Conservation (phyloP, 495 filamentous ascomycete species). For the Geopyxis carbonaria region DNA sequence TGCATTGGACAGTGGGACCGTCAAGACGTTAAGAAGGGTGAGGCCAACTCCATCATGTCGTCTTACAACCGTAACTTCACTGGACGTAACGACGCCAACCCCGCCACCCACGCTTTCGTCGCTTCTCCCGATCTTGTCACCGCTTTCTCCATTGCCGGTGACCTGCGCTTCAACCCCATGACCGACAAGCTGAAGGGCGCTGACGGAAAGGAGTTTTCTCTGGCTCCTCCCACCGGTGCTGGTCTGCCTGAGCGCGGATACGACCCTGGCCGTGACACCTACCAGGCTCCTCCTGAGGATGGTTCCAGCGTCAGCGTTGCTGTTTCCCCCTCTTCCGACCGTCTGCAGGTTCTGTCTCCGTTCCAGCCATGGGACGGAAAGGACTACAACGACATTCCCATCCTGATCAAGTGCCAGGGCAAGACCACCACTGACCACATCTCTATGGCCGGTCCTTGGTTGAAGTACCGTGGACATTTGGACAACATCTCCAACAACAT, state of each 20-base stretch:
- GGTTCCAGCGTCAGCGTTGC: slow-evolving; percentile 54
- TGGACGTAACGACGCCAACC: slow-evolving; percentile 97
- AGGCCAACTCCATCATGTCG: slow-evolving; percentile 87
- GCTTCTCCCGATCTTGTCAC: slow-evolving; percentile 95
- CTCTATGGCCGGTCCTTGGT: slow-evolving; percentile 97
- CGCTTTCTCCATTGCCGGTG: slow-evolving; percentile 77
- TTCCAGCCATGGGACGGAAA: slow-evolving; percentile 90
- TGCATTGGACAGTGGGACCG: slow-evolving; percentile 85
- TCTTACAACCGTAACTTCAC: slow-evolving; percentile 99
- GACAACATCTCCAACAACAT: slow-evolving; percentile 99
- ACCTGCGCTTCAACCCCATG: slow-evolving; percentile 90
- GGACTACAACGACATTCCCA: slow-evolving; percentile 72
- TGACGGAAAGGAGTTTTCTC: slow-evolving; percentile 91
- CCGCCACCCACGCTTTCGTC: slow-evolving; percentile 95
- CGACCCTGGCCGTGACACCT: slow-evolving; percentile 87
- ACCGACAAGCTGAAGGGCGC: slow-evolving; percentile 88
- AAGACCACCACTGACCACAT: slow-evolving; percentile 99
- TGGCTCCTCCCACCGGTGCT: slow-evolving; percentile 60
- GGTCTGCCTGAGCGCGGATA: slow-evolving; percentile 70
- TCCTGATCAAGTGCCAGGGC: slow-evolving; percentile 93
- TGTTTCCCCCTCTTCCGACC: slow-evolving; percentile 79
- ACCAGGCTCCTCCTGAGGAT: slow-evolving; percentile 85
- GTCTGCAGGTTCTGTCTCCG: slow-evolving; percentile 77
- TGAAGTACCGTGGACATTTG: slow-evolving; percentile 98
- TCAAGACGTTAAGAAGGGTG: slow-evolving; percentile 87